Conservation (phyloP, 1,139 yeast genomes). For the Geotrichum australiense region DNA sequence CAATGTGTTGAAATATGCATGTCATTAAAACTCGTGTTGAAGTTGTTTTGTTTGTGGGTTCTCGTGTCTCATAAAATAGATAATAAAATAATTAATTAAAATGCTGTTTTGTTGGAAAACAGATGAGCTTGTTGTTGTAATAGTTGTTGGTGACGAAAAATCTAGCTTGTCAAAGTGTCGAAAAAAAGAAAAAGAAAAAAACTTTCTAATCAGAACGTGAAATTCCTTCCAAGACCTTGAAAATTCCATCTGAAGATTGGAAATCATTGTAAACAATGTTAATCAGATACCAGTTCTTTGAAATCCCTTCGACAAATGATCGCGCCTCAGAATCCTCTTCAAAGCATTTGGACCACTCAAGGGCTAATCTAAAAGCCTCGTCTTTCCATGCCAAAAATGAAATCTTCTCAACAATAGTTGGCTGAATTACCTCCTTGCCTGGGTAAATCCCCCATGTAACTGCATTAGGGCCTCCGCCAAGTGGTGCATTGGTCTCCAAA, state of each 20-base stretch:
- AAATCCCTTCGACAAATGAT: constrained; percentile 44
- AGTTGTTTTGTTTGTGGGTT: no score
- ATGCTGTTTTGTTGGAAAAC: constrained; percentile 17
- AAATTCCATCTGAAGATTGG: constrained; percentile 33
- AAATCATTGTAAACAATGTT: constrained; percentile 89
- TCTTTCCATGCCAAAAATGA: constrained; percentile 96
- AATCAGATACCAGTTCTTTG: constrained; percentile 62
- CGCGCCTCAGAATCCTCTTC: constrained; percentile 33
- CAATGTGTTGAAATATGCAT: constrained; percentile 17
- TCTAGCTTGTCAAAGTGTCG: background rate
- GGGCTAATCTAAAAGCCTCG: constrained; percentile 77
- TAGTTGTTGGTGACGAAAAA: background rate
- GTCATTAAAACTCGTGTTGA: constrained; percentile 12
- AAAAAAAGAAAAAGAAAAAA: background rate
- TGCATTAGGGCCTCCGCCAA: constrained; percentile 74
- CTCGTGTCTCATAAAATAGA: constrained; percentile 17
- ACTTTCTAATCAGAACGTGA: background rate
- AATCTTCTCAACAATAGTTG: constrained; percentile 84
- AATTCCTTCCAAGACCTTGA: constrained; percentile 28
- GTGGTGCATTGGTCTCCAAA: constrained; percentile 58
- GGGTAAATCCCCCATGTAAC: constrained; percentile 98
- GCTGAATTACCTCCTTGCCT: constrained; percentile 83
- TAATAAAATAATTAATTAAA: constrained; percentile 14
- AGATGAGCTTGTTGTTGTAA: constrained; percentile 6
- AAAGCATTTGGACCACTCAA: constrained; percentile 63